Percentiles rank a stretch among this genome's conserved stretches.
phyloP scores from a whole-genome alignment of 768 basidiomycete species.

The Daedaleopsis nitida region DNA sequence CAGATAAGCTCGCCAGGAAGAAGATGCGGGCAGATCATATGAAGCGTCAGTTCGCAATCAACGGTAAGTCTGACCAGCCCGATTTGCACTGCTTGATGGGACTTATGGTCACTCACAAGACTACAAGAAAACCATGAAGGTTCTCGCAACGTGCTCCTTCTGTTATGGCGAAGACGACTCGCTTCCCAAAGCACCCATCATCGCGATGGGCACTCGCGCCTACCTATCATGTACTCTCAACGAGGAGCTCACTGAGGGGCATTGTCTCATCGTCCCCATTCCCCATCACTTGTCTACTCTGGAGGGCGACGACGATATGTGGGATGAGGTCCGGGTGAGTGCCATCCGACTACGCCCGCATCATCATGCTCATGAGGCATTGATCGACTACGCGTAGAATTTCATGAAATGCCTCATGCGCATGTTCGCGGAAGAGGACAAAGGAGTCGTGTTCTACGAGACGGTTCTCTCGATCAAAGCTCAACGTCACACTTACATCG shows the following conservation, averaged over 20 bases:
- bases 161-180: slow-evolving; percentile 94
- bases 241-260: slow-evolving; percentile 89
- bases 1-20: slow-evolving; percentile 86
- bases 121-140: slow-evolving; percentile 93
- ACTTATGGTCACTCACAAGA: slow-evolving; percentile 40
- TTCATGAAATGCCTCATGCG: slow-evolving; percentile 93
- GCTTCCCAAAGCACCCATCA: slow-evolving; percentile 81
- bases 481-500: slow-evolving; percentile 92
- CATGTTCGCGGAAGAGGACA: slow-evolving; percentile 91
- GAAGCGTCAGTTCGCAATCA: slow-evolving; percentile 95
- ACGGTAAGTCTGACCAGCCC: slow-evolving; percentile 54
- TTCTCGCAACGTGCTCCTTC: slow-evolving; percentile 79
- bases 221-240: slow-evolving; percentile 89
- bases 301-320: slow-evolving; percentile 95
- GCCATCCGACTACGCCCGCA: not conserved
- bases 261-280: slow-evolving; percentile 94
- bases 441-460: slow-evolving; percentile 95
- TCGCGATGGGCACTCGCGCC: slow-evolving; percentile 87
- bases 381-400: slow-evolving; percentile 41
- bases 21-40: slow-evolving; percentile 97
- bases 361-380: not conserved
- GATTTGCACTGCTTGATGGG: too few relatives aligned
- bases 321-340: slow-evolving; percentile 93
- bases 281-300: slow-evolving; percentile 91
- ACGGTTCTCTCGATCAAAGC: slow-evolving; percentile 84